A percentile compares a stretch with the other conserved stretches of the same genome.
These are phyloP conservation scores for Fusarium irregulare DNA, from an alignment of 2,329 filamentous ascomycete genomes.

Conservation along the genomic window DNA sequence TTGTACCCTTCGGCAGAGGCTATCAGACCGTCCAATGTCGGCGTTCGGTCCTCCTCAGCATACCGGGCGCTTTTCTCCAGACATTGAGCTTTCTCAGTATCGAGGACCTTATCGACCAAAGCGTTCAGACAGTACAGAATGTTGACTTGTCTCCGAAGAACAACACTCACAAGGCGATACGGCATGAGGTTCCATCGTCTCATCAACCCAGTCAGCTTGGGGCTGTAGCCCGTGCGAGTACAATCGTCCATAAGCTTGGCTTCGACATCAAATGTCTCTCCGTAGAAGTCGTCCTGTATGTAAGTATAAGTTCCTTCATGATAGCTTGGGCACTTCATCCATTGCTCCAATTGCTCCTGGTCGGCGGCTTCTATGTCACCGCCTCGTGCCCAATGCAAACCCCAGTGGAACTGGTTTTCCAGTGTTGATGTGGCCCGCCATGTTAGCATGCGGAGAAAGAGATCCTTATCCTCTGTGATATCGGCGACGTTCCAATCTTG, in stretches of 20 bases:
- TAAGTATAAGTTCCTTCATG: not conserved
- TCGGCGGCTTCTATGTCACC: no score
- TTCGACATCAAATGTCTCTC: not conserved
- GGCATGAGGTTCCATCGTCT: not conserved
- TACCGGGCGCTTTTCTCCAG: not conserved
- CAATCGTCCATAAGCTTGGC: not conserved
- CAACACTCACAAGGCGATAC: not conserved
- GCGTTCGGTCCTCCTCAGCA: not conserved
- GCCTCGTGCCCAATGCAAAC: no score
- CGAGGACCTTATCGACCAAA: not conserved
- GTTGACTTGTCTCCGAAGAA: not conserved
- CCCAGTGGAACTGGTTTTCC: conserved; percentile 52
- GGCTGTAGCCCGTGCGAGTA: no score
- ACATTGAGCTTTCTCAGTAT: not conserved
- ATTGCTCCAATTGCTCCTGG: no score
- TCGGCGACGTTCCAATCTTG: conserved; percentile 60
- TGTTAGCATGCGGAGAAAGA: conserved; percentile 53
- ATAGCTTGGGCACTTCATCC: no score
- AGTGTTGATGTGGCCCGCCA: conserved; percentile 52
- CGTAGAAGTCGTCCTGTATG: not conserved
- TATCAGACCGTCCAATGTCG: not conserved
- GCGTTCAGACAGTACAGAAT: not conserved
- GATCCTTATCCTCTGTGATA: conserved; percentile 52
- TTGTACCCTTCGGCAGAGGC: no score
- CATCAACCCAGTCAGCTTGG: no score